Base-by-base conservation (phyloP, 2,329 filamentous ascomycete genomes). In the Leptographium flavum region DNA sequence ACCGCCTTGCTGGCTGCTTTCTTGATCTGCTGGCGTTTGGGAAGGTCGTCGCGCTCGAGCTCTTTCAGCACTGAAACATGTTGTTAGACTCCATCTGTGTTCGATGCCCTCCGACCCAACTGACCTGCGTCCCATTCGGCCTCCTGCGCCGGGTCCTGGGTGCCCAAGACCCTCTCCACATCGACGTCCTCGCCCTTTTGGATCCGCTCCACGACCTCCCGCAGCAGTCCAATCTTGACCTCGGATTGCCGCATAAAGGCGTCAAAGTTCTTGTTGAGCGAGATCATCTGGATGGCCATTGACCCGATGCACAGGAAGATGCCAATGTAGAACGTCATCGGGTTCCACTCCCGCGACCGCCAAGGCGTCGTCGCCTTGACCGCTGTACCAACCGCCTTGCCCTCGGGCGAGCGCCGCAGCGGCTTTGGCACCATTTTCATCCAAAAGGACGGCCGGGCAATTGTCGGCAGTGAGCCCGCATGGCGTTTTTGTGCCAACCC, bases 261-360 rank as follows among this genome's bases (percentile, higher is more conserved):
- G 28, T 73, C 70, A 57, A 80, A 83, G 42, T 88, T 81, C 54
- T 83, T 84, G 55, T 81, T 82, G 55, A 96, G 61, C 31, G 79
- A 72, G 57, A 98, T 81, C 71, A 92, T 84, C 56, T 95, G 85
- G 55, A 98, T 95, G 14, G 90, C 85, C 71, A 95, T 94, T 50
- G 87, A 94, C 4, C 93, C 93, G 52, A 96, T 90, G 51, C 96
- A 72, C 35, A 87, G 68, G 56, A 87, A 87, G 51, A 90, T 85
- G 55, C 80, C 68, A 53, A 90, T 85, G 60, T 81, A 92, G 57
- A 87, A 90, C 0, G 81, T 87, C 19, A 83, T 83, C 3, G 85
- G 83, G 54, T 90, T 90, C 79, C 81, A 85, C 53, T 78, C 74
- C 57, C 75, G 81, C 15, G 71, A 65, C 52, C 70, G 74, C 22